phyloP scores from a whole-genome alignment of 805 yeast species.

The Candida chilensis region DNA sequence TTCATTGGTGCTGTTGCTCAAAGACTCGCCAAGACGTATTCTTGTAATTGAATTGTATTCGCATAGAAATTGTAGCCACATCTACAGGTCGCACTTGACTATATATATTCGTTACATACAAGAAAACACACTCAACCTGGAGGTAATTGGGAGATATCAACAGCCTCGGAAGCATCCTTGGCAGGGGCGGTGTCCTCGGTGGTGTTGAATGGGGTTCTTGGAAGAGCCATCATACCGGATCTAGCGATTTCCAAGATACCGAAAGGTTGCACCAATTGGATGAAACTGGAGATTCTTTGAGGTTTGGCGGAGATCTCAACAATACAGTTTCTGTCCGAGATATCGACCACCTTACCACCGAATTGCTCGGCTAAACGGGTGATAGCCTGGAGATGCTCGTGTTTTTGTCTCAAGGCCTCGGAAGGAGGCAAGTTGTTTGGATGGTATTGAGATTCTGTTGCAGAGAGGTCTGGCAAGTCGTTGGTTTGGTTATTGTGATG shows the following conservation, averaged over 20 bases:
- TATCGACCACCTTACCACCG: conserved; percentile 90
- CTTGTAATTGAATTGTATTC: too few species aligned
- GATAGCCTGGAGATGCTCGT: conserved; percentile 79
- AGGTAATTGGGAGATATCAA: conserved; percentile 85
- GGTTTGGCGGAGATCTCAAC: conserved; percentile 95
- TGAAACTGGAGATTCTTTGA: conserved; percentile 75
- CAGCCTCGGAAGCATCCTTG: conserved; percentile 56
- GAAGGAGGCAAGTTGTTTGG: conserved; percentile 86
- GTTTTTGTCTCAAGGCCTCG: conserved; percentile 91
- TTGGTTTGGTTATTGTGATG: conserved; percentile 55
- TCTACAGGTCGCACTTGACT: too few species aligned
- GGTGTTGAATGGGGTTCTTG: conserved; percentile 77
- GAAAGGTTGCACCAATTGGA: conserved; percentile 87
- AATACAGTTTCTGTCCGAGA: conserved; percentile 87
- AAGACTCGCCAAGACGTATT: conserved; percentile 53
- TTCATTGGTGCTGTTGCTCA: conserved; percentile 75
- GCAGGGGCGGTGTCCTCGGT: conserved; percentile 38
- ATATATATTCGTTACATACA: too few species aligned
- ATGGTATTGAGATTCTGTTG: conserved; percentile 50
- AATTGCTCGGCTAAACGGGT: conserved; percentile 74
- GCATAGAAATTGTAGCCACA: too few species aligned
- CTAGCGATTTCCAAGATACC: conserved; percentile 95
- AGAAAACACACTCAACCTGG: conserved; percentile 58
- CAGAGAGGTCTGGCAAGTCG: conserved; percentile 33
- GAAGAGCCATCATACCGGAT: conserved; percentile 98